phyloP scores from a whole-genome alignment of 2,329 filamentous ascomycete species.

The Botrytis sinoallii region DNA sequence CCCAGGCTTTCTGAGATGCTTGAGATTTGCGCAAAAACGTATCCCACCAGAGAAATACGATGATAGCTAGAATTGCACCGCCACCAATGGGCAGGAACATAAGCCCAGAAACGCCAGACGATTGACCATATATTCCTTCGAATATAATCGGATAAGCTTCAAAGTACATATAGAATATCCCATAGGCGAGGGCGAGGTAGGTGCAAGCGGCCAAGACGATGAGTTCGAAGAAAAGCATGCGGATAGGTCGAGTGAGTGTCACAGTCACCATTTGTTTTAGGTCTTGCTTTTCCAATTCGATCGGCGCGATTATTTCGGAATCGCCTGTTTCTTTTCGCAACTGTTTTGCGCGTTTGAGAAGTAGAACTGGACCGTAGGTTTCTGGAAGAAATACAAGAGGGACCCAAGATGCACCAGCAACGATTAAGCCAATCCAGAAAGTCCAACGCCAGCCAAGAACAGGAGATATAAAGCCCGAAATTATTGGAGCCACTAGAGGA shows the following conservation, averaged over 20 bases:
- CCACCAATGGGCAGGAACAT: slow-evolving; percentile 55
- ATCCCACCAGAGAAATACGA: slow-evolving; percentile 50
- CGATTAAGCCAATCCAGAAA: slow-evolving; percentile 58
- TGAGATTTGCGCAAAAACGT: slow-evolving; percentile 50
- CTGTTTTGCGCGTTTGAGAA: slow-evolving; percentile 55
- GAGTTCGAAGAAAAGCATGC: slow-evolving; percentile 59
- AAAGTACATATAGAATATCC: slow-evolving; percentile 62
- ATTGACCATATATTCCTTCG: slow-evolving; percentile 56
- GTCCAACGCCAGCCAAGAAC: slow-evolving; percentile 61
- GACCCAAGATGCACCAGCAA: slow-evolving; percentile 60
- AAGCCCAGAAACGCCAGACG: slow-evolving; percentile 54
- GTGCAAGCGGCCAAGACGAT: slow-evolving; percentile 60
- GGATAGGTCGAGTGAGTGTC: slow-evolving; percentile 57
- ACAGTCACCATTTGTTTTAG: slow-evolving; percentile 50
- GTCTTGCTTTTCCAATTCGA: slow-evolving; percentile 59
- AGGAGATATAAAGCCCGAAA: slow-evolving; percentile 58
- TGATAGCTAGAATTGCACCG: slow-evolving; percentile 51
- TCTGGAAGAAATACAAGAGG: slow-evolving; percentile 63
- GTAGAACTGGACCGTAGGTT: slow-evolving; percentile 57
- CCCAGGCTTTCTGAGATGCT: slow-evolving; percentile 45
- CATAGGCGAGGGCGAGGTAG: slow-evolving; percentile 60
- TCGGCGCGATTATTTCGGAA: slow-evolving; percentile 54
- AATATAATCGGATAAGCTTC: slow-evolving; percentile 65
- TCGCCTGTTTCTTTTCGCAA: slow-evolving; percentile 58
- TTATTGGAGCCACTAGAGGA: slow-evolving; percentile 57